A percentile compares a stretch with the other conserved stretches of the same genome.
These are phyloP conservation scores for Porcisia hertigi DNA, from an alignment of 208 protist genomes.

Conservation along the genomic window DNA sequence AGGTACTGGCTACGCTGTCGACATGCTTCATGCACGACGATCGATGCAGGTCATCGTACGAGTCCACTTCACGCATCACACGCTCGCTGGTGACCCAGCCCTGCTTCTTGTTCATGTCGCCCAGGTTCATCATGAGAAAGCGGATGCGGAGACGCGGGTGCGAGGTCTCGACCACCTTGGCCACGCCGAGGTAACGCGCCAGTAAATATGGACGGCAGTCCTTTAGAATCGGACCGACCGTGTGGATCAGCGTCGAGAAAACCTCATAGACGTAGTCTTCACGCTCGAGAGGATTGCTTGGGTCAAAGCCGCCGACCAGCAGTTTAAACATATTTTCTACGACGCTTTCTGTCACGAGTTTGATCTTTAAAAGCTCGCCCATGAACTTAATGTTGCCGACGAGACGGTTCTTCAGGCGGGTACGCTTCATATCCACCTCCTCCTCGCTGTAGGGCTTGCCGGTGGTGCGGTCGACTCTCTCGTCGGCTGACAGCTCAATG, in stretches of 20 bases:
- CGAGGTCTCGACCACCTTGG: constrained; percentile 58
- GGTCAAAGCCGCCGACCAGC: constrained; percentile 64
- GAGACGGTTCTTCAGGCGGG: constrained; percentile 69
- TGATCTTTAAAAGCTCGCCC: constrained; percentile 78
- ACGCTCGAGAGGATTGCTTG: constrained; percentile 38
- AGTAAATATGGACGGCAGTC: constrained; percentile 41
- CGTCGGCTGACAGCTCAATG: constrained; percentile 68
- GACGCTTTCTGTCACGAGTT: constrained; percentile 61
- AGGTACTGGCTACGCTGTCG: constrained; percentile 29
- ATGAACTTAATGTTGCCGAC: constrained; percentile 89
- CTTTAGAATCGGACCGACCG: constrained; percentile 43
- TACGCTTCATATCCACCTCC: constrained; percentile 72
- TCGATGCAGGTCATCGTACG: constrained; percentile 35
- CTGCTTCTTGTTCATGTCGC: constrained; percentile 50
- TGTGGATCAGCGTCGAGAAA: constrained; percentile 67
- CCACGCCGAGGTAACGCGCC: constrained; percentile 52
- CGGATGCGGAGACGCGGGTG: constrained; percentile 68
- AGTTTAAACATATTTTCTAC: constrained; percentile 68
- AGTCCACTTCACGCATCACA: constrained; percentile 39
- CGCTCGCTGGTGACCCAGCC: constrained; percentile 46
- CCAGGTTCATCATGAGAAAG: constrained; percentile 87
- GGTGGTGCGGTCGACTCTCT: constrained; percentile 72
- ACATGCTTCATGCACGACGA: constrained; percentile 31
- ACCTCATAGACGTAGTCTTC: constrained; percentile 83
- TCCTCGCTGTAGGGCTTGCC: constrained; percentile 60